Percentiles rank a stretch among this genome's conserved stretches.
Evolutionary conservation across 306 rosid species (phyloP).

Genomic region (Coriaria nepalensis): DNA sequence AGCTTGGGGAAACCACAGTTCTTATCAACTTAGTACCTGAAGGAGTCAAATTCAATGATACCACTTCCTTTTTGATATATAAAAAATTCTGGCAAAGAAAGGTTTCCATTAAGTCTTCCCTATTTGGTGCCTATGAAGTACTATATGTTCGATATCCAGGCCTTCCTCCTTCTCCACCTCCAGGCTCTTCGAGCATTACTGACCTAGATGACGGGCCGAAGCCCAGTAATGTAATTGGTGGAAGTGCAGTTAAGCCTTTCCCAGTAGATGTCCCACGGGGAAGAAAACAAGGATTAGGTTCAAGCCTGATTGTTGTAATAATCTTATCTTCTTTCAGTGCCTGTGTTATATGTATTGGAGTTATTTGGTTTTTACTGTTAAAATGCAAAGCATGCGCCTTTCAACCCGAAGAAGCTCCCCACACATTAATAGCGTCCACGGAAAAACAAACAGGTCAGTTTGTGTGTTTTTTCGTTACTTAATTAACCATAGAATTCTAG

Average conservation of each 20-base stretch:
- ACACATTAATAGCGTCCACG: conserved; percentile 27
- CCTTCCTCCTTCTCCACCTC: conserved; percentile 96
- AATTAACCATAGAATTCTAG: too few relatives aligned
- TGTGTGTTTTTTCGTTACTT: not conserved
- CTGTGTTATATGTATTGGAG: conserved; percentile 41
- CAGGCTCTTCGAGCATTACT: conserved; percentile 36
- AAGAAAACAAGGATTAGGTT: conserved; percentile 31
- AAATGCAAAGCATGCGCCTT: conserved; percentile 24
- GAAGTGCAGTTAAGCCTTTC: conserved; percentile 57
- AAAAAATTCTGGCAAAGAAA: conserved; percentile 61
- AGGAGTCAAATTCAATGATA: conserved; percentile 47
- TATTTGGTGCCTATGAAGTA: conserved; percentile 69
- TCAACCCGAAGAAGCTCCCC: conserved; percentile 27
- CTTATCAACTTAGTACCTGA: conserved; percentile 68
- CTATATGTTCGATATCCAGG: conserved; percentile 77
- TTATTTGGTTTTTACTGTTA: conserved; percentile 54
- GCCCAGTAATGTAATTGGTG: conserved; percentile 33
- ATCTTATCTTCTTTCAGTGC: conserved; percentile 60
- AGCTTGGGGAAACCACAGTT: conserved; percentile 61
- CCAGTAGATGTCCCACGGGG: conserved; percentile 67
- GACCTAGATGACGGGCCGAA: conserved; percentile 46
- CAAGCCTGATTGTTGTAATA: conserved; percentile 37
- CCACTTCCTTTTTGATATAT: conserved; percentile 44
- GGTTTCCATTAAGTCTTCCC: conserved; percentile 40
- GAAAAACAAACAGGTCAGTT: conserved; percentile 43